Conservation (phyloP, 2,329 filamentous ascomycete species). For the Lojkania enalia region DNA sequence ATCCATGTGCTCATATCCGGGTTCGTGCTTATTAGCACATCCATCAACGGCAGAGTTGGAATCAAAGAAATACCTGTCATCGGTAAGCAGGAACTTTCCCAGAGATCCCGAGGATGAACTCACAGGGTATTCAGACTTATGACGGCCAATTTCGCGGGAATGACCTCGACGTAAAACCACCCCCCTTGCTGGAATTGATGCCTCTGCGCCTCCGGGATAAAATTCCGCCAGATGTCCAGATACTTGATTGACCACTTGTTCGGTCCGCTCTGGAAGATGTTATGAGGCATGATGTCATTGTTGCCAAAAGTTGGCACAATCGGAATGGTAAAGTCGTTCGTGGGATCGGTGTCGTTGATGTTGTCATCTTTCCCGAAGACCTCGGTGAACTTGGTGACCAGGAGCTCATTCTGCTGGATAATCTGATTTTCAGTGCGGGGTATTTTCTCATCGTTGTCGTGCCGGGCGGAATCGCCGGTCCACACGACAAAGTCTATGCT, state of each 20-base stretch:
- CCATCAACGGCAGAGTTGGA: constrained; percentile 94
- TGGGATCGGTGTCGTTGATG: constrained; percentile 51
- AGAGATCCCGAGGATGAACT: constrained; percentile 7
- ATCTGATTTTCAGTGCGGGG: constrained; percentile 78
- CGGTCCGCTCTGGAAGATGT: constrained; percentile 83
- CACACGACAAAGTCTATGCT: constrained; percentile 87
- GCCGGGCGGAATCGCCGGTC: constrained; percentile 88
- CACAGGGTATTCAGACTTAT: constrained; percentile 91
- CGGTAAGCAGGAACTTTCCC: constrained; percentile 8
- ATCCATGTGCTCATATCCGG: constrained; percentile 92
- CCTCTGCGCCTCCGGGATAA: constrained; percentile 89
- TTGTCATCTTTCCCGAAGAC: constrained; percentile 65
- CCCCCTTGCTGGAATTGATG: constrained; percentile 91
- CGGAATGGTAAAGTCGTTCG: constrained; percentile 69
- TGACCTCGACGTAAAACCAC: constrained; percentile 93
- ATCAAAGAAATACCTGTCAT: constrained; percentile 76
- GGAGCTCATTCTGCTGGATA: constrained; percentile 72
- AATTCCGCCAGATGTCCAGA: constrained; percentile 75
- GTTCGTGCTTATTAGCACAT: constrained; percentile 75
- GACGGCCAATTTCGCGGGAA: constrained; percentile 81
- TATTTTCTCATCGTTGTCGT: constrained; percentile 81
- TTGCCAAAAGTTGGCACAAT: constrained; percentile 92
- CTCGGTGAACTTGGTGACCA: constrained; percentile 76
- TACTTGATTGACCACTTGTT: constrained; percentile 84
- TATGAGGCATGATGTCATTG: constrained; percentile 97